These are phyloP conservation scores for Megacollybia platyphylla DNA, from an alignment of 1,284 basidiomycete species.

Conservation along the genomic window DNA sequence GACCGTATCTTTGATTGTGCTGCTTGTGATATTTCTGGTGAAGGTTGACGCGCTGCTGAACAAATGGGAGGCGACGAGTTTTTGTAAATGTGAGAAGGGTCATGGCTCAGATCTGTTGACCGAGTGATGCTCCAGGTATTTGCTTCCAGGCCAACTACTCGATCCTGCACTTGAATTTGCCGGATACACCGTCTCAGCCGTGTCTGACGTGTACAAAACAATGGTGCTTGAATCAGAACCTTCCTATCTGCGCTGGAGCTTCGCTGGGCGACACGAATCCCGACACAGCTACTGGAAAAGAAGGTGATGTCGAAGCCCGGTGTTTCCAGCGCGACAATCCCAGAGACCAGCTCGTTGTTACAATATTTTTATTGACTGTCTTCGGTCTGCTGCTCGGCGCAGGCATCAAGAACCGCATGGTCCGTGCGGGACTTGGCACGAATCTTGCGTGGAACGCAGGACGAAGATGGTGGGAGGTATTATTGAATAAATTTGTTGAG, in stretches of 20 bases:
- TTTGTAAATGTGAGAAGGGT: conserved; percentile 60
- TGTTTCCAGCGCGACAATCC: conserved; percentile 88
- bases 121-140: conserved; percentile 45
- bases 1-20: not conserved
- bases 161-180: conserved; percentile 72
- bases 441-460: conserved; percentile 48
- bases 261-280: conserved; percentile 77
- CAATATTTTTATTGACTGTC: conserved; percentile 77
- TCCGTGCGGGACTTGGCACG: conserved; percentile 59
- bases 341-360: conserved; percentile 82
- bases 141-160: conserved; percentile 84
- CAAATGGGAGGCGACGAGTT: conserved; percentile 76
- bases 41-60: conserved; percentile 19
- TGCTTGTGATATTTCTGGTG: not conserved
- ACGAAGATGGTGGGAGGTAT: conserved; percentile 70
- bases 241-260: conserved; percentile 78
- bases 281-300: conserved; percentile 90
- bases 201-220: conserved; percentile 89
- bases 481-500: conserved; percentile 1
- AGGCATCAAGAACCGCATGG: conserved; percentile 70
- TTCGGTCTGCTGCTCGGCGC: conserved; percentile 75
- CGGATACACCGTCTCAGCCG: conserved; percentile 77
- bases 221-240: conserved; percentile 90
- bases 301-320: conserved; percentile 89
- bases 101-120: conserved; percentile 2